Evolutionary conservation across 2,329 filamentous ascomycete species (phyloP).

Genomic region (Coccinonectria pachysandricola): DNA sequence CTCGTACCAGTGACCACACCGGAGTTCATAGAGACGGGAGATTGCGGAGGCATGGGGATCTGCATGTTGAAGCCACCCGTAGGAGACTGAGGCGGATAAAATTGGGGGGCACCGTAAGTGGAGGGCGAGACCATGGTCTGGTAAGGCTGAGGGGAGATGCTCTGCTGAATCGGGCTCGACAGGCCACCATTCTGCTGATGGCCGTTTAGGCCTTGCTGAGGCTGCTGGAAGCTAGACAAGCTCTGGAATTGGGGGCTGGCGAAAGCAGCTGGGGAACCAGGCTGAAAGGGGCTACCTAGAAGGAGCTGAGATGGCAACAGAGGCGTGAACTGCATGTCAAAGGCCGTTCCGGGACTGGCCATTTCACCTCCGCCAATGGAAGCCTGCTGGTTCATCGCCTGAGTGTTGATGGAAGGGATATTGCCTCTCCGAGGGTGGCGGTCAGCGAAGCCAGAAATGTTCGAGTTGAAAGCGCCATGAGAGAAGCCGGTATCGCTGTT

Average conservation of each 20-base stretch:
- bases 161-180: conserved; percentile 64
- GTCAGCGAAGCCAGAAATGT: conserved; percentile 76
- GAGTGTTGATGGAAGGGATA: conserved; percentile 88
- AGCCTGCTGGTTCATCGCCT: conserved; percentile 41
- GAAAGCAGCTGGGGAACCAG: conserved; percentile 83
- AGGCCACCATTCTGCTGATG: conserved; percentile 54
- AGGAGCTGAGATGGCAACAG: conserved; percentile 89
- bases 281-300: conserved; percentile 92
- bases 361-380: conserved; percentile 57
- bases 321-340: conserved; percentile 98
- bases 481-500: conserved; percentile 84
- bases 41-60: conserved; percentile 52
- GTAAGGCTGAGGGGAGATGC: conserved; percentile 74
- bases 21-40: conserved; percentile 66
- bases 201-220: conserved; percentile 40
- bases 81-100: conserved; percentile 82
- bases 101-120: conserved; percentile 69
- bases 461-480: conserved; percentile 82
- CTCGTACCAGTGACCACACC: conserved; percentile 82
- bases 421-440: conserved; percentile 76
- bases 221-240: conserved; percentile 63
- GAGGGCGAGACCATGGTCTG: conserved; percentile 80
- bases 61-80: conserved; percentile 59
- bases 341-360: conserved; percentile 76
- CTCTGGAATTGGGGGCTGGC: conserved; percentile 85